A percentile compares a stretch with the other conserved stretches of the same genome.
Conservation (phyloP, 2,329 filamentous ascomycete species). For the Trichophyton rubrum region DNA sequence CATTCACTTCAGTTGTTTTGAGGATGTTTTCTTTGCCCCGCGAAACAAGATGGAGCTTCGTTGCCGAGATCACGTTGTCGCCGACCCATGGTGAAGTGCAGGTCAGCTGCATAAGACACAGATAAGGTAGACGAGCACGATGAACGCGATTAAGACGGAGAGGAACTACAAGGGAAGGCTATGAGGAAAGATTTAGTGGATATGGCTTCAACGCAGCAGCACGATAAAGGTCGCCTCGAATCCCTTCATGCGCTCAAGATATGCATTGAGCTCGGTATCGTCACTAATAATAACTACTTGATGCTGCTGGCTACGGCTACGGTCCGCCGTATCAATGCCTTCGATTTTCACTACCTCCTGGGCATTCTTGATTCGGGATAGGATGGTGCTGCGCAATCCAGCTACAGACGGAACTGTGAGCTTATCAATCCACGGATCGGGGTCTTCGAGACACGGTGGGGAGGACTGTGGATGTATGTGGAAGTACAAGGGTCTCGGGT, state of each 20-base stretch:
- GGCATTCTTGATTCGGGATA: conserved; percentile 48
- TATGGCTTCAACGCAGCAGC: conserved; percentile 4
- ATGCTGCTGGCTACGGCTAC: conserved; percentile 41
- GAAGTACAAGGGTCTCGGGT: conserved; percentile 51
- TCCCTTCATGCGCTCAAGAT: conserved; percentile 51
- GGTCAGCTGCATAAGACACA: too few relatives aligned
- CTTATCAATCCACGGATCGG: conserved; percentile 52
- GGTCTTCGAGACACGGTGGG: conserved; percentile 33
- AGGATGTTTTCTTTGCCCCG: background rate
- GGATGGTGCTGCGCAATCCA: conserved; percentile 51
- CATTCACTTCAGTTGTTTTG: background rate
- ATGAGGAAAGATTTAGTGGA: background rate
- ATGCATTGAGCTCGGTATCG: conserved; percentile 60
- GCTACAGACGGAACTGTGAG: conserved; percentile 46
- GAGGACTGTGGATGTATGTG: conserved; percentile 53
- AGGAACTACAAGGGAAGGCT: background rate
- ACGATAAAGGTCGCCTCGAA: conserved; percentile 44
- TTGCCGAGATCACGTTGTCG: conserved; percentile 1
- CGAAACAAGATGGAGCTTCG: background rate
- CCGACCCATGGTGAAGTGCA: background rate
- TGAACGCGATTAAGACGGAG: background rate
- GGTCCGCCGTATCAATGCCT: conserved; percentile 49
- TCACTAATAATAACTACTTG: conserved; percentile 48
- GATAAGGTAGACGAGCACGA: background rate
- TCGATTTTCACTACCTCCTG: conserved; percentile 47